Evolutionary conservation across 1,284 basidiomycete species (phyloP), one percentile per base, ranked within the genome.

Genomic region (Porodaedalea pini): DNA sequence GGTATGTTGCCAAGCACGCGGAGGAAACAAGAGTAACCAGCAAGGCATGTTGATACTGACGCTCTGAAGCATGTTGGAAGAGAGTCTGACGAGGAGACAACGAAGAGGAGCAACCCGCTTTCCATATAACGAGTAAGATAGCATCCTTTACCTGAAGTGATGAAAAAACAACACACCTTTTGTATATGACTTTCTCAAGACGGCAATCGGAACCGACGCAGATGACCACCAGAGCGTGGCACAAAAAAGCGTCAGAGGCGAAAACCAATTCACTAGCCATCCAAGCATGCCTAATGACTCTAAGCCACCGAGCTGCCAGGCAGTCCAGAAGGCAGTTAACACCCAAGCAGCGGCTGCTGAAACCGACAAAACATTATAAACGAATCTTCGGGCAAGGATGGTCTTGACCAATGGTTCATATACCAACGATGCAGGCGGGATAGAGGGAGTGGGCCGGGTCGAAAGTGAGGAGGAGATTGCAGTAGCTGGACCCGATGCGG

Each of bases 371-470:
- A 84, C 75, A 59, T 70, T 72, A 63, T 75, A 75, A 25, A 76
- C 69, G 3, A 85, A 76, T 53, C 85, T 79, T 65, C 81, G 79
- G 54, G 74, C 77, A 55, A 88, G 73, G 8, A 82, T 72, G 4
- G 73, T 67, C 64, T 82, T 85, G 3, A 81, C 77, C 31, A 80
- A 75, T 10, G 85, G 84, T 61, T 86, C 82, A 63, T 81, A 88
- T 1, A 73, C 69, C 62, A 80, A 75, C 4, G 75, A 66, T 3
- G 82, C 67, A 2, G 78, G 70, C 4, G 80, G 79, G 10, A 84
- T 69, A 7, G 73, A 68, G 0, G 77, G 76, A 3, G 79, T 70
- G 0, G 78, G 68, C 47, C 78, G 76, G 7, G 75, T 70, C 0
- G 75, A 68, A 15, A 84, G 70, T 3, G 71, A 70, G 1, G 71